Evolutionary conservation across 2,329 filamentous ascomycete genomes (phyloP).

Genomic region (Aspergillus pseudotamarii): DNA sequence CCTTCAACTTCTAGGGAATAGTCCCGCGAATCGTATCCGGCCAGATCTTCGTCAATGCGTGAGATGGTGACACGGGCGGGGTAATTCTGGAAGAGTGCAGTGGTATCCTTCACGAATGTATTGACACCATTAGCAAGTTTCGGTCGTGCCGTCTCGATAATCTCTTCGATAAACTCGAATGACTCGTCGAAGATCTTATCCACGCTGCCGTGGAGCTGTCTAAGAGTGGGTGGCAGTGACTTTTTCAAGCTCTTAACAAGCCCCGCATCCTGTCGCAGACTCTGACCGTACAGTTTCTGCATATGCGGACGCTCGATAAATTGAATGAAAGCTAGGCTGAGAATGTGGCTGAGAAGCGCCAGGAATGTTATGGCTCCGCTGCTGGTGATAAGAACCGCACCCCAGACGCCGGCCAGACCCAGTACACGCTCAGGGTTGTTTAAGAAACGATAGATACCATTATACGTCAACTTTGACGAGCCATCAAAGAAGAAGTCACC

Average conservation of each 20-base stretch:
- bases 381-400: conserved; percentile 88
- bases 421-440: conserved; percentile 97
- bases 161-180: conserved; percentile 85
- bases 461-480: conserved; percentile 86
- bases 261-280: conserved; percentile 82
- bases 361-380: conserved; percentile 84
- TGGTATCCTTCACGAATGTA: conserved; percentile 84
- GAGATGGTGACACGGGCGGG: conserved; percentile 84
- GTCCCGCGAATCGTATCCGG: conserved; percentile 75
- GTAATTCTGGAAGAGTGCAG: conserved; percentile 84
- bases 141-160: conserved; percentile 81
- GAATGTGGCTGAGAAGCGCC: conserved; percentile 79
- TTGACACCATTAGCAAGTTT: conserved; percentile 85
- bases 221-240: conserved; percentile 79
- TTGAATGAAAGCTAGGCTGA: conserved; percentile 86
- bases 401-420: conserved; percentile 93
- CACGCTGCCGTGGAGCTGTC: conserved; percentile 81
- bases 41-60: conserved; percentile 75
- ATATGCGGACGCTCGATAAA: conserved; percentile 96
- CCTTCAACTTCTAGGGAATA: conserved; percentile 79
- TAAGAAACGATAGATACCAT: conserved; percentile 94
- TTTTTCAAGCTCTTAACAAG: conserved; percentile 88
- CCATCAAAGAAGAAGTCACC: conserved; percentile 98
- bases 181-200: conserved; percentile 85
- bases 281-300: conserved; percentile 92